phyloP scores from a whole-genome alignment of 257 asterid genomes.

The Solanum sparsipilum region DNA sequence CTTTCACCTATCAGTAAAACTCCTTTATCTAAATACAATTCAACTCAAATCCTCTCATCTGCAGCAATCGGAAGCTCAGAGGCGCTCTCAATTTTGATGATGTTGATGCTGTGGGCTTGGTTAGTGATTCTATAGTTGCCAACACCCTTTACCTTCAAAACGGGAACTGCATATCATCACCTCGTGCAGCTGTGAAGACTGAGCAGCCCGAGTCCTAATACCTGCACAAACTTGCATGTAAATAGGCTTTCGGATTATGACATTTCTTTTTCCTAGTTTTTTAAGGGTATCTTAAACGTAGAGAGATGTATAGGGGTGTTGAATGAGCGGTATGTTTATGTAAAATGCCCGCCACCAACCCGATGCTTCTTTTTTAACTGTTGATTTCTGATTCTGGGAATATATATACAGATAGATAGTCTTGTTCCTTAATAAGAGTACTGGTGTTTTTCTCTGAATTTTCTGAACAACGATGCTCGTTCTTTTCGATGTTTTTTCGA shows the following conservation, averaged over 20 bases:
- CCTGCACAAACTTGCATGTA: slow-evolving; percentile 15
- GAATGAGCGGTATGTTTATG: slow-evolving; percentile 44
- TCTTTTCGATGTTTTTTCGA: neutral
- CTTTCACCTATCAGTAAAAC: neutral
- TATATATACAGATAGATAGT: neutral
- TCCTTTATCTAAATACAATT: neutral
- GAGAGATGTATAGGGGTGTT: slow-evolving; percentile 29
- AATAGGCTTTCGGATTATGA: slow-evolving; percentile 15
- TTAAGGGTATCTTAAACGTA: slow-evolving; percentile 19
- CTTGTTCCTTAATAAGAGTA: neutral
- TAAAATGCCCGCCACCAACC: slow-evolving; percentile 62
- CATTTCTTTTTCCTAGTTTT: neutral
- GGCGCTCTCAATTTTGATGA: slow-evolving; percentile 71
- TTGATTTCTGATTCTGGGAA: slow-evolving; percentile 1
- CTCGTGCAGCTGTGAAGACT: slow-evolving; percentile 39
- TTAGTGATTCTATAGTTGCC: slow-evolving; percentile 77
- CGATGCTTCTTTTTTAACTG: slow-evolving; percentile 6
- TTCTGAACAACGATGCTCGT: neutral
- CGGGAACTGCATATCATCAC: slow-evolving; percentile 31
- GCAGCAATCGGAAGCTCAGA: slow-evolving; percentile 66
- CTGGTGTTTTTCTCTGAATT: neutral
- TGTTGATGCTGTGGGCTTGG: slow-evolving; percentile 76
- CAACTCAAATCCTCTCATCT: neutral
- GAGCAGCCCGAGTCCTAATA: slow-evolving; percentile 58
- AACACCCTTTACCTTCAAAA: slow-evolving; percentile 57